Base-by-base conservation (phyloP, 1,139 yeast genomes). In the Kurtzmaniella natalensis region DNA sequence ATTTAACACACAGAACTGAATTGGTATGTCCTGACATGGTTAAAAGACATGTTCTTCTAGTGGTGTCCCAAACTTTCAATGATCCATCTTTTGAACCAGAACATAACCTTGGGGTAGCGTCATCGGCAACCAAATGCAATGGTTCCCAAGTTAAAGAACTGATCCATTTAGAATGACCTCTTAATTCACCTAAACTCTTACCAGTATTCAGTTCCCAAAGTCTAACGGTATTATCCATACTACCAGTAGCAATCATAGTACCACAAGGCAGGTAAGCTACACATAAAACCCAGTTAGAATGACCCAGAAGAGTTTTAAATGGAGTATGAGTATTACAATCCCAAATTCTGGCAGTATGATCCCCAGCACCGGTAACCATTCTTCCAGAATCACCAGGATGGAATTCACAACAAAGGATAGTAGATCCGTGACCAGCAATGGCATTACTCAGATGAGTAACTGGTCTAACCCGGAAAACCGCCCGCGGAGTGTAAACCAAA, bases 341-440 rank as follows among this genome's bases (percentile, higher is more conserved):
- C 99, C 99, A 92, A 34, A 92, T 77, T 52, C 97, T 71, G 3
- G 97, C 97, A n/a, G 97, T 89, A 28, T 84, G 78, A 56, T 92
- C 99, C 30, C 99, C 99, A 7, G 96, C 88, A 30, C 98, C 99
- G 0, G 96, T 83, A 31, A 87, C 94, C 82, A 92, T 79, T 45
- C 89, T 68, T 4, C 92, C 73, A 10, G 94, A 78, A 26, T 92
- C 81, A 50, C 84, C 75, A 22, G 98, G 98, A 1, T 98, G 94
- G 70, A 94, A 92, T 45, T 85, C 92, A 32, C 94, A 83, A 39
- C 96, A 86, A 45, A 92, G 67, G 40, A 92, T 87, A 0, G 97
- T 89, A 4, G 95, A 77, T 1, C 96, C 95, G 53, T 92, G 99
- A 5, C 98, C 98, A 1, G 95, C 78, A 37, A 92, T 89, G 1